Conservation (phyloP, 106 monocot genomes). For the Alisma plantagoaquatica region DNA sequence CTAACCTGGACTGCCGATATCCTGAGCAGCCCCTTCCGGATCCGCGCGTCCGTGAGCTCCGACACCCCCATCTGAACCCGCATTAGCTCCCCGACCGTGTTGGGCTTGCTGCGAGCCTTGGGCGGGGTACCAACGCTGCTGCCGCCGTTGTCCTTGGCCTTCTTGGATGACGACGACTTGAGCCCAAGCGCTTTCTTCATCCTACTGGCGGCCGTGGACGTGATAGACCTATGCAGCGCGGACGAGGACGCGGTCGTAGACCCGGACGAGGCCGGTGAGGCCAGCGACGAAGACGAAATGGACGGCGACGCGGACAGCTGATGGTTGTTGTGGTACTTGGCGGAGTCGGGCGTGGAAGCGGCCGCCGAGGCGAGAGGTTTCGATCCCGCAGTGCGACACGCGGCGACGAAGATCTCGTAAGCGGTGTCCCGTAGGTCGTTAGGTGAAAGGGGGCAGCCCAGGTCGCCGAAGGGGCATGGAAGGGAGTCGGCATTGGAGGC, state of each 20-base stretch:
- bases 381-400: constrained; percentile 16
- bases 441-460: constrained; percentile 11
- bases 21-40: constrained; percentile 72
- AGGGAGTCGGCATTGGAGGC: constrained; percentile 14
- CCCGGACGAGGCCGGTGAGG: neutral
- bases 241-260: constrained; percentile 1
- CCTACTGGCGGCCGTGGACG: constrained; percentile 24
- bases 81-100: constrained; percentile 64
- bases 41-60: constrained; percentile 69
- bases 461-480: constrained; percentile 15
- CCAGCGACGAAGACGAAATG: constrained; percentile 1
- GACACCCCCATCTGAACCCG: constrained; percentile 69
- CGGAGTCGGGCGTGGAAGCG: constrained; percentile 6
- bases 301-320: neutral
- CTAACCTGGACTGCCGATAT: constrained; percentile 65
- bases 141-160: neutral
- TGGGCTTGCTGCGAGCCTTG: constrained; percentile 28
- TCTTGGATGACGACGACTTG: constrained; percentile 18
- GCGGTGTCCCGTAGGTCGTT: constrained; percentile 20
- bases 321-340: no score
- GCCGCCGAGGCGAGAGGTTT: constrained; percentile 18
- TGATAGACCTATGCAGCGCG: constrained; percentile 9
- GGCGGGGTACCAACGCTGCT: no score
- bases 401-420: constrained; percentile 29
- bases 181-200: constrained; percentile 31